These are phyloP conservation scores for Geoglossum glabrum DNA, from an alignment of 495 filamentous ascomycete species.

Conservation along the genomic window DNA sequence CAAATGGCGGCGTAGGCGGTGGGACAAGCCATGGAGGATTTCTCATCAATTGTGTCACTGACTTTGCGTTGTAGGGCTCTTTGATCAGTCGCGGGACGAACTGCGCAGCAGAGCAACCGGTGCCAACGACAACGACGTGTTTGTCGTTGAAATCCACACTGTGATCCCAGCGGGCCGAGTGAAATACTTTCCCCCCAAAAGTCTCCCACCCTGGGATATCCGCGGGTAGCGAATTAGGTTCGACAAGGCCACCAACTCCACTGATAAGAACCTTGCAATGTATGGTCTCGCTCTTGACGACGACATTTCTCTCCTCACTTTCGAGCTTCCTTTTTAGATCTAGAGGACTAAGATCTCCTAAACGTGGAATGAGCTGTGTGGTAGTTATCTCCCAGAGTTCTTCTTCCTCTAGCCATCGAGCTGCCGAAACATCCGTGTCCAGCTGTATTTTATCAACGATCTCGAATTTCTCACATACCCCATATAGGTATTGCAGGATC, in stretches of 20 bases:
- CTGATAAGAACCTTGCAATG: constrained; percentile 24
- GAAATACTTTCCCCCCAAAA: constrained; percentile 35
- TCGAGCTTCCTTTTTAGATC: constrained; percentile 12
- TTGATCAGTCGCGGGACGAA: constrained; percentile 22
- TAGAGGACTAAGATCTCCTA: constrained; percentile 14
- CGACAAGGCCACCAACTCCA: constrained; percentile 30
- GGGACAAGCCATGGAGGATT: constrained; percentile 41
- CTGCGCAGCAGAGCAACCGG: constrained; percentile 35
- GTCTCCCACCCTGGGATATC: constrained; percentile 31
- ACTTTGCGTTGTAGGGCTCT: constrained; percentile 16
- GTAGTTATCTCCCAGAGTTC: constrained; percentile 20
- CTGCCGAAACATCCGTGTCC: constrained; percentile 33
- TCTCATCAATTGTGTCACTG: constrained; percentile 22
- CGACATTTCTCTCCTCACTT: constrained; percentile 12
- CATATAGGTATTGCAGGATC: constrained; percentile 36
- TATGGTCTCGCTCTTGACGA: constrained; percentile 13
- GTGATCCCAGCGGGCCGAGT: constrained; percentile 36
- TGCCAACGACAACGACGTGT: constrained; percentile 37
- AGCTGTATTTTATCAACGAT: constrained; percentile 40
- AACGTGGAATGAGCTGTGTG: constrained; percentile 12
- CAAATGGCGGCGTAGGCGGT: constrained; percentile 16
- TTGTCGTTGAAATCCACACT: constrained; percentile 27
- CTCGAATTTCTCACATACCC: constrained; percentile 34
- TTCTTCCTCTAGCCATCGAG: constrained; percentile 36
- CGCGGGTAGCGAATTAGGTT: constrained; percentile 28